Conservation (phyloP, 2,329 filamentous ascomycete genomes). For the Didymella arachidicola region DNA sequence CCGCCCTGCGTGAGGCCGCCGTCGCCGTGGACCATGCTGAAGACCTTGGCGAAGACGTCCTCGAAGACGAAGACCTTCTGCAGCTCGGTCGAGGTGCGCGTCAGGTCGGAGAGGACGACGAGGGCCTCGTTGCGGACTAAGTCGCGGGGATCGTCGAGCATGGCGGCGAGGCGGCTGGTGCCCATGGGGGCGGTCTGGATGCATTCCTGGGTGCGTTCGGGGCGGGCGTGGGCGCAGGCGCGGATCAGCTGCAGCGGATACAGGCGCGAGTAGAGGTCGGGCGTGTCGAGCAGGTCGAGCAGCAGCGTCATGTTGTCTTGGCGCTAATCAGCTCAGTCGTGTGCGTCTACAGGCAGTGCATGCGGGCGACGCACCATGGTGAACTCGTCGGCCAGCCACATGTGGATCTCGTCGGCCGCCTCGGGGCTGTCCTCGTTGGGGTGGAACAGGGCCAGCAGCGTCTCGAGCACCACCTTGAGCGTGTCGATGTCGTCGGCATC, state of each 20-base stretch:
- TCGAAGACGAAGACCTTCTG: constrained; percentile 97
- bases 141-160: constrained; percentile 85
- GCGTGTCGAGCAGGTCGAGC: constrained; percentile 84
- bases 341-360: not conserved
- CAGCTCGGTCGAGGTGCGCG: constrained; percentile 83
- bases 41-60: constrained; percentile 87
- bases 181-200: constrained; percentile 88
- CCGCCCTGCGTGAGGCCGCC: constrained; percentile 84
- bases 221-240: constrained; percentile 82
- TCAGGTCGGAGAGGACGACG: constrained; percentile 85
- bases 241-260: constrained; percentile 90
- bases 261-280: constrained; percentile 88
- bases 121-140: constrained; percentile 85
- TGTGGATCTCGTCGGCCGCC: constrained; percentile 91
- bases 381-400: constrained; percentile 98
- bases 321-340: constrained; percentile 67
- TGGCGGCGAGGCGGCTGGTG: constrained; percentile 82
- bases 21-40: constrained; percentile 81
- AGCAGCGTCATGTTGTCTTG: constrained; percentile 96
- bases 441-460: constrained; percentile 89
- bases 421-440: constrained; percentile 74
- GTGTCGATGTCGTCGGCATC: constrained; percentile 97
- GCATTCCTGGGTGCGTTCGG: constrained; percentile 93
- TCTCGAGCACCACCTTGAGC: constrained; percentile 93
- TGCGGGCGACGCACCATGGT: constrained; percentile 70